Percentiles rank a stretch among this genome's conserved stretches.
Conservation (phyloP, 2,329 filamentous ascomycete species). For the Nothophaeocryptopus gaeumannii region DNA sequence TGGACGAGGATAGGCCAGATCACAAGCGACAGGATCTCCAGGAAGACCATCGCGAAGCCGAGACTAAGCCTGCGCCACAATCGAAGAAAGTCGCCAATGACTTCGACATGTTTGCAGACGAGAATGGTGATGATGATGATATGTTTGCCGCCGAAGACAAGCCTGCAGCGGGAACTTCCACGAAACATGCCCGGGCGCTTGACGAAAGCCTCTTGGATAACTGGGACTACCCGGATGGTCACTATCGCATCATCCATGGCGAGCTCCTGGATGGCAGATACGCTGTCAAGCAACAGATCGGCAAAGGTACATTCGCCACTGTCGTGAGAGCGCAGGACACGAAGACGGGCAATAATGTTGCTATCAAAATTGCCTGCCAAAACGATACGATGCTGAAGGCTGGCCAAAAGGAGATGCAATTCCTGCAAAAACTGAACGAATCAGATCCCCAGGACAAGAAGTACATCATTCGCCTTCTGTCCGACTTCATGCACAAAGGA, state of each 20-base stretch:
- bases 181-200: conserved; percentile 56
- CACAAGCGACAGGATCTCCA: conserved; percentile 27
- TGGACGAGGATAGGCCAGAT: conserved; percentile 66
- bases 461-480: conserved; percentile 83
- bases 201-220: conserved; percentile 81
- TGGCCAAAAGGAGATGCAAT: conserved; percentile 90
- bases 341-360: conserved; percentile 68
- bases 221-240: conserved; percentile 89
- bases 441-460: conserved; percentile 86
- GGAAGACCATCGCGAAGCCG: conserved; percentile 31
- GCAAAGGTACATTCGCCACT: conserved; percentile 93
- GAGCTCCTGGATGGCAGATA: conserved; percentile 88
- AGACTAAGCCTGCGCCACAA: background rate
- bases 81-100: conserved; percentile 32
- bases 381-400: conserved; percentile 75
- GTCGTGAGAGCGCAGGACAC: conserved; percentile 86
- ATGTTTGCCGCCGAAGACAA: conserved; percentile 74
- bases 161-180: conserved; percentile 42
- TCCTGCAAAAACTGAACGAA: conserved; percentile 80
- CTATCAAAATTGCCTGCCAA: conserved; percentile 96
- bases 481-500: conserved; percentile 87
- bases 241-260: conserved; percentile 91
- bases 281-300: conserved; percentile 80
- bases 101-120: conserved; percentile 63
- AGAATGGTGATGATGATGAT: conserved; percentile 68